Evolutionary conservation across 2,329 filamentous ascomycete genomes (phyloP), one percentile per base, ranked within the genome.

Genomic region (Sporothrix sp.): DNA sequence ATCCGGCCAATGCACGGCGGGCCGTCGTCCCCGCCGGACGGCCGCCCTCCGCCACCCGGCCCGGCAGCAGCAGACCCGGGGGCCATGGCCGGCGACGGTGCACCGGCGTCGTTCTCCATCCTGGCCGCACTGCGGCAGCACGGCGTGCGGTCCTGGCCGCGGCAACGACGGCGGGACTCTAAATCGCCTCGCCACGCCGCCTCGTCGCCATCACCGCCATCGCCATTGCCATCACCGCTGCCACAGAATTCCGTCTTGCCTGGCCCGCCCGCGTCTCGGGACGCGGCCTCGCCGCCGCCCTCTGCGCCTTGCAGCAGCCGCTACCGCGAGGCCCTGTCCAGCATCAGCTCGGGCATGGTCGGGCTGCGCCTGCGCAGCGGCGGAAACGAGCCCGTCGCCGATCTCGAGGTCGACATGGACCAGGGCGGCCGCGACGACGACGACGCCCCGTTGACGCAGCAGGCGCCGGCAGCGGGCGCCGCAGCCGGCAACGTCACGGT

Each of bases 401-500:
- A 47, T 3, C 36, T 42, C 11, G 50, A 51, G 10, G 50, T 51
- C 16, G 48, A 51, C 25, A 51, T 47, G 43, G 42, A 42, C n/a
- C 14, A 36, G 28, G 50, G 36, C 11, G 30, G 9, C 30, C 43
- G 43, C 9, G 42, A 47, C 23, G 43, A 47, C 28, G 43, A 43
- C 21, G 50, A 47, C 42, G 47, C 36, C 21, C n/a, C 30, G 13
- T 35, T 51, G 13, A 43, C 36, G n/a, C 50, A 42, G 4, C 21
- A 36, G 2, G 42, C 50, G 16, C 36, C 50, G 3, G 16, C 11
- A 14, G 28, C 37, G 14, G 6, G 46, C 52, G 18, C 48, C 50
- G n/a, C 39, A 13, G 48, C 52, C 25, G 28, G 35, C 39, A 42
- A 50, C 23, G 52, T 53, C n/a, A 13, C 45, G 46, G 3, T 55